phyloP scores from a whole-genome alignment of 2,329 filamentous ascomycete species.

The Neopestalotiopsis sp. region DNA sequence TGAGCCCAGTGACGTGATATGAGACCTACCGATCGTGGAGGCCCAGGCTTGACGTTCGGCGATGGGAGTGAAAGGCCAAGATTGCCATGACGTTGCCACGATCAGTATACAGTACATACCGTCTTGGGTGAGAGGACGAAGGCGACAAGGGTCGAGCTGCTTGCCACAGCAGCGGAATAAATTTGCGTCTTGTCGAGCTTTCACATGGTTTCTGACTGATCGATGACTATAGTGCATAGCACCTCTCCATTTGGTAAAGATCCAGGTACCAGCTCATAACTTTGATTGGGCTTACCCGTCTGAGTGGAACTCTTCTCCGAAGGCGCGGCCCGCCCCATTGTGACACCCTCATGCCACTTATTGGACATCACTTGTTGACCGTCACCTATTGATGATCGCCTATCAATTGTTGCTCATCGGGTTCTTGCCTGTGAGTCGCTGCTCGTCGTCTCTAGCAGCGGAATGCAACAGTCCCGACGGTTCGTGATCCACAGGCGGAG shows the following conservation, averaged over 20 bases:
- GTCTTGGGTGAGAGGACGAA: not conserved
- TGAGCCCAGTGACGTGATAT: constrained; percentile 1
- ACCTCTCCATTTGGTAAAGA: not conserved
- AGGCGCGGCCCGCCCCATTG: not conserved
- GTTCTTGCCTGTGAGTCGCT: not conserved
- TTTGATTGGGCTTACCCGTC: not conserved
- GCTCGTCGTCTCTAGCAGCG: not conserved
- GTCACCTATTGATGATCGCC: not conserved
- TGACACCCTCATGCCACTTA: not conserved
- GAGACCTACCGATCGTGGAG: not conserved
- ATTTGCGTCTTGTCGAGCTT: not conserved
- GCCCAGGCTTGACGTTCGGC: not conserved
- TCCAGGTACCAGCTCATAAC: not conserved
- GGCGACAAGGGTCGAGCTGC: not conserved
- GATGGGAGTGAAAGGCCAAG: not conserved
- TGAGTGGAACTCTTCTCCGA: not conserved
- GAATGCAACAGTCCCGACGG: not conserved
- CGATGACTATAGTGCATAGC: not conserved
- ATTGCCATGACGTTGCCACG: not conserved
- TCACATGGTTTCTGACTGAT: not conserved
- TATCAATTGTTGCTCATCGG: not conserved
- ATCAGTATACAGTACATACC: constrained; percentile 3
- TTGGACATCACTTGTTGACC: not conserved
- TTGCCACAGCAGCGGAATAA: not conserved
- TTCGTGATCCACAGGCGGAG: constrained; percentile 4